These are phyloP conservation scores for Pseudonitzschia pungens DNA, from an alignment of 108 stramenopile species.

Conservation along the genomic window DNA sequence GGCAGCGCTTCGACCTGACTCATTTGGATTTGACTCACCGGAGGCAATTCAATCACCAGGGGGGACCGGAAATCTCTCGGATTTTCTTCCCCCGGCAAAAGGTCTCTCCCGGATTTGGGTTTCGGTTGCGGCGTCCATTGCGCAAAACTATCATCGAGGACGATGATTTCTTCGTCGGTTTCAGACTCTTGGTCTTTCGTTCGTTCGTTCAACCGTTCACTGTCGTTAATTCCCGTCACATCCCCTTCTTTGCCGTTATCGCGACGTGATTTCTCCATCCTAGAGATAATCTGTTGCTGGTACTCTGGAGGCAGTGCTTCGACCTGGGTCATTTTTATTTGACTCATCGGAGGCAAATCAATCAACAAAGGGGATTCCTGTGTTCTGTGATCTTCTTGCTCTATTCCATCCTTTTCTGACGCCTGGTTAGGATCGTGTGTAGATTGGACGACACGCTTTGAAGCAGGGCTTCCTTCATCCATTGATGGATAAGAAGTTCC, in stretches of 20 bases:
- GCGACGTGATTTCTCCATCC: slow-evolving; percentile 12
- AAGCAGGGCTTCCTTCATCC: not conserved
- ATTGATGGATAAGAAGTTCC: not conserved
- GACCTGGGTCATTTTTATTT: slow-evolving; percentile 53
- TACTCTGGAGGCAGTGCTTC: slow-evolving; percentile 39
- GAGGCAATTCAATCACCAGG: slow-evolving; percentile 35
- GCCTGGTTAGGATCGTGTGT: not conserved
- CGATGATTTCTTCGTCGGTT: not conserved
- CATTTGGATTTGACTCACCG: slow-evolving; percentile 56
- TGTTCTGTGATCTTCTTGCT: not conserved
- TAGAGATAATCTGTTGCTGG: slow-evolving; percentile 24
- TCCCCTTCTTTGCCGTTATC: not conserved
- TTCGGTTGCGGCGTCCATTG: not conserved
- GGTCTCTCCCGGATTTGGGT: not conserved
- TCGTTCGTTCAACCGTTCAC: not conserved
- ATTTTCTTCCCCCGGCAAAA: not conserved
- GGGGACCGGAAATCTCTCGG: not conserved
- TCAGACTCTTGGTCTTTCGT: not conserved
- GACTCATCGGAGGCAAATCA: slow-evolving; percentile 47
- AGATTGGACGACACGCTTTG: not conserved
- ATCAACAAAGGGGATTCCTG: slow-evolving; percentile 11
- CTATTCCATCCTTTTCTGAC: not conserved
- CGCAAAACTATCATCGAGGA: not conserved
- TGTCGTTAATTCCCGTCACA: not conserved
- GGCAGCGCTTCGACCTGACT: slow-evolving; percentile 47